These are phyloP conservation scores for Verticillium longisporum DNA, from an alignment of 2,329 filamentous ascomycete genomes.

Conservation along the genomic window DNA sequence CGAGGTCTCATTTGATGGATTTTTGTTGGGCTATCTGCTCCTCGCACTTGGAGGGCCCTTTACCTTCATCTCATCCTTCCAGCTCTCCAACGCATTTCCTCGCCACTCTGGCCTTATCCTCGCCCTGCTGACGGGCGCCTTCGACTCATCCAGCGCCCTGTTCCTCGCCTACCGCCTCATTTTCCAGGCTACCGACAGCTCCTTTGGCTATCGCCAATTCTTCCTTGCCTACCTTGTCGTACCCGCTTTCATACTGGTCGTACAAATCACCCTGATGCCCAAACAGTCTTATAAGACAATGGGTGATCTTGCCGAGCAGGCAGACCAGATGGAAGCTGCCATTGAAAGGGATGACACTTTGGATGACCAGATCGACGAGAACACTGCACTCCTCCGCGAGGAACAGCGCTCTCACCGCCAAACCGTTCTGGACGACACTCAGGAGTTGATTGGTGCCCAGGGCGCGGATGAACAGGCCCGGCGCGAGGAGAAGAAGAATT, in stretches of 20 bases:
- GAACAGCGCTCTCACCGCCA: slow-evolving; percentile 55
- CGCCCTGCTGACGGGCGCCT: slow-evolving; percentile 72
- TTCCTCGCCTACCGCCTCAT: slow-evolving; percentile 69
- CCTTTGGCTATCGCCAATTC: slow-evolving; percentile 59
- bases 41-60: slow-evolving; percentile 75
- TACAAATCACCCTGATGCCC: slow-evolving; percentile 68
- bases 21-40: slow-evolving; percentile 67
- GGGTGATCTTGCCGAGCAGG: slow-evolving; percentile 72
- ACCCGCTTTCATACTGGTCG: slow-evolving; percentile 56
- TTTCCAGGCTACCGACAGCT: slow-evolving; percentile 49
- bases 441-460: slow-evolving; percentile 61
- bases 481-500: slow-evolving; percentile 63
- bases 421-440: slow-evolving; percentile 62
- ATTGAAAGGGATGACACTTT: slow-evolving; percentile 21
- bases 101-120: slow-evolving; percentile 71
- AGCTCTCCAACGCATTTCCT: slow-evolving; percentile 79
- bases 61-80: slow-evolving; percentile 76
- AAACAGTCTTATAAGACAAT: slow-evolving; percentile 75
- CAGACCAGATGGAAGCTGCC: slow-evolving; percentile 42
- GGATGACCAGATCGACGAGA: slow-evolving; percentile 53
- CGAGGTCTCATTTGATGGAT: slow-evolving; percentile 64
- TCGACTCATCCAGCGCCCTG: slow-evolving; percentile 74
- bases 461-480: slow-evolving; percentile 56
- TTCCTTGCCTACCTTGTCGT: slow-evolving; percentile 68
- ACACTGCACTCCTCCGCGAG: slow-evolving; percentile 46